Conservation (phyloP, 768 basidiomycete genomes). For the Crepidotus variabilis region DNA sequence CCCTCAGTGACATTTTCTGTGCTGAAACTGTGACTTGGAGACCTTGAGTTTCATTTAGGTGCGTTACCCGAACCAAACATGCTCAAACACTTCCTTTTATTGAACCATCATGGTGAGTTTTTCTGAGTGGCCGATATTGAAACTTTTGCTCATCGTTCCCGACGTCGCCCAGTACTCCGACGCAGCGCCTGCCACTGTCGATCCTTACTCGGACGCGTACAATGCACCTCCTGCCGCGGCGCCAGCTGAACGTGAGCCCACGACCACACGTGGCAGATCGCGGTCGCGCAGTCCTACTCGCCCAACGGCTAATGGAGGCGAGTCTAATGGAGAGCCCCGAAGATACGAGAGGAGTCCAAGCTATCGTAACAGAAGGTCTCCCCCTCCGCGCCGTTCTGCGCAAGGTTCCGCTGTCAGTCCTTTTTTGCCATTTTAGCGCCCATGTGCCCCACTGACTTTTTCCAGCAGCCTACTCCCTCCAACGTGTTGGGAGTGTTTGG, state of each 20-base stretch:
- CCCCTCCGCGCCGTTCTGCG: constrained; percentile 59
- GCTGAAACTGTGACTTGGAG: neutral
- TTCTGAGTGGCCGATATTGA: constrained; percentile 5
- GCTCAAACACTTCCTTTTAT: constrained; percentile 40
- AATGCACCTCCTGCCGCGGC: constrained; percentile 56
- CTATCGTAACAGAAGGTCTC: constrained; percentile 49
- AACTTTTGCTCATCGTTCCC: constrained; percentile 9
- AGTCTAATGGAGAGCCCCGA: constrained; percentile 45
- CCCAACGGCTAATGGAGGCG: constrained; percentile 34
- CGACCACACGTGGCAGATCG: constrained; percentile 61
- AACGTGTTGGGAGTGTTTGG: constrained; percentile 96
- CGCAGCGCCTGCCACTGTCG: constrained; percentile 50
- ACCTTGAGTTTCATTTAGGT: neutral
- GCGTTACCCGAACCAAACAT: constrained; percentile 33
- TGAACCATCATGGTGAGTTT: constrained; percentile 71
- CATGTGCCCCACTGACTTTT: constrained; percentile 31
- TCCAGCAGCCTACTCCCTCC: constrained; percentile 84
- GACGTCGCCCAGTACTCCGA: constrained; percentile 57
- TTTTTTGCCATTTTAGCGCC: constrained; percentile 10
- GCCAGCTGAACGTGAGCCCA: constrained; percentile 51
- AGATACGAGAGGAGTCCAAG: constrained; percentile 42
- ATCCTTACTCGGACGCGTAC: constrained; percentile 83
- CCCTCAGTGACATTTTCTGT: neutral
- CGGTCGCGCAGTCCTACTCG: constrained; percentile 69
- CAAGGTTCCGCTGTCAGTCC: constrained; percentile 72